Base-by-base conservation (phyloP, 805 yeast genomes). In the Schwanniomyces vanrijiae region DNA sequence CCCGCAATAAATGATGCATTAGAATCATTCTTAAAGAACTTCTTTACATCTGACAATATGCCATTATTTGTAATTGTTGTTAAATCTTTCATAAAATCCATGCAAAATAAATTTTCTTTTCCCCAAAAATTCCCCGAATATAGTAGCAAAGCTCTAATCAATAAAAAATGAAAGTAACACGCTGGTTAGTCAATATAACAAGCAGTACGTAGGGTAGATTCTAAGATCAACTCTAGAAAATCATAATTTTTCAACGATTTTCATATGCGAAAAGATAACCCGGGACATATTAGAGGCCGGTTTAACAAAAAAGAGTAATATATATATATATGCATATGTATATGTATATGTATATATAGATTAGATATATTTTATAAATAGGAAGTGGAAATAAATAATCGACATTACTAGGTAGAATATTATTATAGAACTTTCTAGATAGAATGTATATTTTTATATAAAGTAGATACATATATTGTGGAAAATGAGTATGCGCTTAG, bases 1-100 rank as follows among this genome's bases (percentile, higher is more conserved):
- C 95, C 95, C 5, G 88, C 78, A 7, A 86, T 48, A 33, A 87
- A 75, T 3, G 90, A 81, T 2, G 90, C 75, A 26, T 79, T 78
- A 14, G 83, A 76, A 45, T 82, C 87, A 18, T 65, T 64, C 48
- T 75, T 76, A 37, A 71, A 44, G 45, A 56, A 52, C 24, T 28
- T 25, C 52, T 65, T 69, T 46, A 54, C 16, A 26, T 45, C 44
- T 24, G 22, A 31, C 35, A 31, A 31, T 14, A 31, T 31, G 20
- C 35, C 35, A 7, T 19, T 14, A 6, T 11, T 31, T 5, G 35
- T 14, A 3, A 5, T 25, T 10, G 35, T 18, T 13, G 8, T 14
- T 31, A 8, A 14, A 14, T 16, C 35, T 31, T 19, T 31, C 35
- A 31, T 31, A 31, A 14, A 31, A 31, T 31, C 20, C 35, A 31